Evolutionary conservation across 495 filamentous ascomycete genomes (phyloP), one percentile per base, ranked within the genome.

Genomic region (Talaromyces trachyspermus): DNA sequence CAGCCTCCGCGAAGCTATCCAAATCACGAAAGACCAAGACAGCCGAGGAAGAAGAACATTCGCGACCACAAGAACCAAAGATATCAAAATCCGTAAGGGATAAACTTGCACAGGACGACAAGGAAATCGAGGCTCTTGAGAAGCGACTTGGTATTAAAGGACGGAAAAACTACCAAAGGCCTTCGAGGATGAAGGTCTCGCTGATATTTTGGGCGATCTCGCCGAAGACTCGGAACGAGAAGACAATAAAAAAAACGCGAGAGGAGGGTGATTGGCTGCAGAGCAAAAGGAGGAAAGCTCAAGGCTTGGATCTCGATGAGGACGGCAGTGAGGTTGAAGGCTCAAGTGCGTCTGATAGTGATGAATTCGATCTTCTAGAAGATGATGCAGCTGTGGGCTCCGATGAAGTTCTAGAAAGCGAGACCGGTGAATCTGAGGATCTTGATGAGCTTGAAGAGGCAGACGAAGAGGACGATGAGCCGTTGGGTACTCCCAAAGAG

Each of bases 101-200:
- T 5, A 83, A 77, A 50, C 65, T 97, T 0, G 68, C 61, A 4
- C 51, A 72, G 48, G 92, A 97, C 47, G 88, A 96, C 54, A 81
- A 78, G 2, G 87, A 95, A 51, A 96, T 98, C 56, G 82, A 85
- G 12, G 86, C 81, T 7, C 63, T 96, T 48, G 94, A 98, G 66
- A 88, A 82, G 68, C 94, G 86, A 57, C 72, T 98, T 29, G 90
- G 90, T 1, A 67, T 96, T 10, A 95, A 85, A 61, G 78, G 78
- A 15, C 85, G 84, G 43, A 91, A 85, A 81, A 76, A 35, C 64
- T 85, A 11, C 80, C 87, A 0, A 85, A 88, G 55, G 74, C 80
- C 0, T 89, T 86, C 49, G 71, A 77, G n/a, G 88, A 96, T 6
- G 90, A 95, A 59, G 94, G 90, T 0, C 65, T 97, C 11, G 87